phyloP scores from a whole-genome alignment of 768 basidiomycete genomes.

The Arthromyces matolae region DNA sequence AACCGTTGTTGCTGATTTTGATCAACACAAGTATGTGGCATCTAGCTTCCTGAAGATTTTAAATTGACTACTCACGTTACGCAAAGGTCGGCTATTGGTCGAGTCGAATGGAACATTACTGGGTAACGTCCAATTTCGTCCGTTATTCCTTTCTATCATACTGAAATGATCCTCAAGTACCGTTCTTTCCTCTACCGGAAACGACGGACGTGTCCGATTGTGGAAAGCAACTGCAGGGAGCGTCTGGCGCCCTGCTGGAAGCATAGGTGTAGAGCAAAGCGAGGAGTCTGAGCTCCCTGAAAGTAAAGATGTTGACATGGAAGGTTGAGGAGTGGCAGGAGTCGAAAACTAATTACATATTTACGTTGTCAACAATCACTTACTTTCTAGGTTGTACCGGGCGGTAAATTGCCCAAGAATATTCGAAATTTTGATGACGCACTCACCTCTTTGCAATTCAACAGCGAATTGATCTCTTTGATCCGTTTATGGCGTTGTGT shows the following conservation, averaged over 20 bases:
- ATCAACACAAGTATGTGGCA: constrained; percentile 66
- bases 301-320: constrained; percentile 42
- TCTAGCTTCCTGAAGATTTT: not conserved
- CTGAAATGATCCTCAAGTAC: constrained; percentile 47
- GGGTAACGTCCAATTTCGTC: constrained; percentile 45
- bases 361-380: too few relatives aligned
- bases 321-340: constrained; percentile 17
- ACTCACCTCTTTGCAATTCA: too few relatives aligned
- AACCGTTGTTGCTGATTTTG: constrained; percentile 78
- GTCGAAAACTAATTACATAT: not conserved
- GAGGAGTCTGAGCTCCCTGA: constrained; percentile 34
- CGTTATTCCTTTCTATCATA: not conserved
- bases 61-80: not conserved
- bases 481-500: too few relatives aligned
- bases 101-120: constrained; percentile 94
- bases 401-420: too few relatives aligned
- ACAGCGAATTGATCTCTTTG: too few relatives aligned
- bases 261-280: constrained; percentile 76
- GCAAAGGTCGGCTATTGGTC: constrained; percentile 64
- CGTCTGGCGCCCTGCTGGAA: constrained; percentile 82
- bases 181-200: constrained; percentile 77
- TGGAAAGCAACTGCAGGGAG: constrained; percentile 85
- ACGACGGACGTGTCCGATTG: constrained; percentile 76
- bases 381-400: too few relatives aligned
- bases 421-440: too few relatives aligned